Evolutionary conservation across 257 asterid genomes (phyloP), one percentile per base, ranked within the genome.

Genomic region (Catharanthus roseus): DNA sequence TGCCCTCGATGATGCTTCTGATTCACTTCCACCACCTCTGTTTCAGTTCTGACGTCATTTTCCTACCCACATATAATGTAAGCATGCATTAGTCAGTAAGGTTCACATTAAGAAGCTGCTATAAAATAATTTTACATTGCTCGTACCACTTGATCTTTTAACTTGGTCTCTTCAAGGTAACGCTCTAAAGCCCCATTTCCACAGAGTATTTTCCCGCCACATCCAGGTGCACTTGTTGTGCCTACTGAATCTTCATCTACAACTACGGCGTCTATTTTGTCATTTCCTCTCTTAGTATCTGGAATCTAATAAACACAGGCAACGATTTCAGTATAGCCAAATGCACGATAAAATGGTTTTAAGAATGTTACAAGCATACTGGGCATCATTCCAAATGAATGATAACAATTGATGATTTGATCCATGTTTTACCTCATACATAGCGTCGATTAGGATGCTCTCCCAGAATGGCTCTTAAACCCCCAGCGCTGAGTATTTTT

Each of bases 401-500:
- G 55, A 0, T 0, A 18, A 49, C n/a, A n/a, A n/a, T n/a, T 13
- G 55, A 49, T 19, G 18, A 49, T 49, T 8, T 49, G 55, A 18
- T 33, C 57, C 23, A 15, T 62, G 72, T 67, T 73, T 77, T 89
- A 92, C 96, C 97, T 92, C 97, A 62, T 89, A 92, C 97, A 92
- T 92, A 61, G 92, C 86, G 69, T 92, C 93, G 36, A 89, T 92
- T 77, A 92, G 85, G 73, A 89, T 91, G 90, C 72, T 81, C 80
- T 92, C n/a, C 97, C 41, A 92, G 73, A 70, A 89, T 86, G 74
- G 92, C 89, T 85, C 97, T 88, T 79, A 92, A 80, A 56, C 97
- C 96, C 82, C 97, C 85, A 6, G 97, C 97, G 71, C 97, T 96
- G n/a, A n/a, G 97, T 92, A 69, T 92, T 89, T 82, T 92, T 92